These are phyloP conservation scores for Coleophoma eucalyptorum DNA, from an alignment of 2,329 filamentous ascomycete genomes.

Conservation along the genomic window DNA sequence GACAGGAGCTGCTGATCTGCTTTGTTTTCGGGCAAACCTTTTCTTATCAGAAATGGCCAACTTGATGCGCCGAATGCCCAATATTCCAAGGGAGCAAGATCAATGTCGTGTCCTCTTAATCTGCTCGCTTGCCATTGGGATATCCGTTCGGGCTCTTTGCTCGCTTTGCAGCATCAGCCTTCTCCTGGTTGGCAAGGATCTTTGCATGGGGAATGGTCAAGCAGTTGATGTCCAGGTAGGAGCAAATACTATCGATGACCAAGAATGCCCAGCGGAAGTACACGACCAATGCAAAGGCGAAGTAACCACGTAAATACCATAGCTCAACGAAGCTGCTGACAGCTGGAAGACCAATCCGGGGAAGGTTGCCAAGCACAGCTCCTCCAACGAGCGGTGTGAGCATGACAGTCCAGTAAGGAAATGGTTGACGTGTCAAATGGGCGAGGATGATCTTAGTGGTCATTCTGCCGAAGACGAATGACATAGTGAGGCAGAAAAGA, in stretches of 20 bases:
- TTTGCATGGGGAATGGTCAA: constrained; percentile 74
- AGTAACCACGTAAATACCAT: constrained; percentile 79
- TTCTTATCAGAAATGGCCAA: background rate
- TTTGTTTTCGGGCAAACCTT: no score
- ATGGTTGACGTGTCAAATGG: constrained; percentile 87
- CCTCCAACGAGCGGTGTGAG: constrained; percentile 83
- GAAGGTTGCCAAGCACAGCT: constrained; percentile 78
- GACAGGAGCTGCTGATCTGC: no score
- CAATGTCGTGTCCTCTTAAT: constrained; percentile 9
- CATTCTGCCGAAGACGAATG: constrained; percentile 97
- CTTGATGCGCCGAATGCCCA: background rate
- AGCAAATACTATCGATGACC: constrained; percentile 87
- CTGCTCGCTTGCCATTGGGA: constrained; percentile 19
- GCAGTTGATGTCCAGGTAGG: constrained; percentile 90
- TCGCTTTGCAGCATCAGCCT: constrained; percentile 15
- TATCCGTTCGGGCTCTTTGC: constrained; percentile 16
- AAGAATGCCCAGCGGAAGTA: constrained; percentile 93
- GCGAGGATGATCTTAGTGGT: constrained; percentile 99
- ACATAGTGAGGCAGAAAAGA: constrained; percentile 88
- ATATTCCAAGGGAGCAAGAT: background rate
- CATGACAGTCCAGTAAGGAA: constrained; percentile 95
- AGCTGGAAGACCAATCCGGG: constrained; percentile 66
- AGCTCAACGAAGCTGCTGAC: constrained; percentile 66
- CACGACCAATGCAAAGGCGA: constrained; percentile 76
- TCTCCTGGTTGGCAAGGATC: constrained; percentile 18